Conservation (phyloP, 1,284 basidiomycete species). For the Kwoniella shivajii region DNA sequence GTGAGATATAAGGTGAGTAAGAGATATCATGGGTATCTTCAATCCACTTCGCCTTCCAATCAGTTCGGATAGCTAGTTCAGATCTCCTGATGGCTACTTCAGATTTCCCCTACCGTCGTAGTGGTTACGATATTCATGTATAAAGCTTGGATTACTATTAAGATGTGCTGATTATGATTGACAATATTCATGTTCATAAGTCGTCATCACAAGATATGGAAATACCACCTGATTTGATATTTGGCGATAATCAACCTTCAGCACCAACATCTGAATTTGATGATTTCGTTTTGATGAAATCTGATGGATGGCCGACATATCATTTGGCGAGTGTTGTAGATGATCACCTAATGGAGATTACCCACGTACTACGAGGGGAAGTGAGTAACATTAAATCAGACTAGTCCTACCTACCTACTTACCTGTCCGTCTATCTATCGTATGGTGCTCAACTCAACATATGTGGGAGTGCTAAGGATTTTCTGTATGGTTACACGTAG, state of each 20-base stretch:
- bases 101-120: too few species aligned
- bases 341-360: constrained; percentile 93
- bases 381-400: constrained; percentile 54
- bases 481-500: too few species aligned
- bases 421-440: too few species aligned
- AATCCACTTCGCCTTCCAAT: not conserved
- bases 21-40: too few species aligned
- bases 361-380: constrained; percentile 93
- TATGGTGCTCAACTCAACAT: too few species aligned
- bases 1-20: constrained; percentile 79
- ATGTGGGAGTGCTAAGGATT: too few species aligned
- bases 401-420: too few species aligned
- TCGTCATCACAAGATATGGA: constrained; percentile 18
- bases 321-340: constrained; percentile 96
- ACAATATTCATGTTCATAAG: constrained; percentile 9
- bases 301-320: constrained; percentile 92
- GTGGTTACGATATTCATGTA: too few species aligned
- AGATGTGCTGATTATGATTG: not conserved
- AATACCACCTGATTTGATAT: constrained; percentile 35
- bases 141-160: too few species aligned
- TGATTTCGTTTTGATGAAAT: constrained; percentile 90
- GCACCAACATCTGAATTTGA: constrained; percentile 56
- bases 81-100: too few species aligned
- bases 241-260: constrained; percentile 35
- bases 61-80: too few species aligned